Percentiles rank a stretch among this genome's conserved stretches.
These are phyloP conservation scores for Rosellinia necatrix DNA, from an alignment of 2,329 filamentous ascomycete genomes.

Conservation along the genomic window DNA sequence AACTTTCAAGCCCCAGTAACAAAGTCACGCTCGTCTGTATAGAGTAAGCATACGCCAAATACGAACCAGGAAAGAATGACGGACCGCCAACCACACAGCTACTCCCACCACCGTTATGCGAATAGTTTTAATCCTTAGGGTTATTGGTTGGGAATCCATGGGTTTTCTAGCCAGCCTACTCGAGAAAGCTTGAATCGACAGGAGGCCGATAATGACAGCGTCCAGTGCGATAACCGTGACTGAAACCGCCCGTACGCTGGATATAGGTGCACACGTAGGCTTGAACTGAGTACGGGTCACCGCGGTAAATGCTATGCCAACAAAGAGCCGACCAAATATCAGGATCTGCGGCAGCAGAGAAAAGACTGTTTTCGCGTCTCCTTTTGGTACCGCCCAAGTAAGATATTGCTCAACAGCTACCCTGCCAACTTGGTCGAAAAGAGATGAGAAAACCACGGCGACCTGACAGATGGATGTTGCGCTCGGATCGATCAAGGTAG, in stretches of 20 bases:
- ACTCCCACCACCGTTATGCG: slow-evolving; percentile 50
- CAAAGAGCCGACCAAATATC: slow-evolving; percentile 53
- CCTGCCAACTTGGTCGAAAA: slow-evolving; percentile 63
- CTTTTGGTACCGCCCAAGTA: slow-evolving; percentile 54
- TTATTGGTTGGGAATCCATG: slow-evolving; percentile 32
- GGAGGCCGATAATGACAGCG: slow-evolving; percentile 48
- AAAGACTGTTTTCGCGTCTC: slow-evolving; percentile 42
- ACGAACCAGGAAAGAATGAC: slow-evolving; percentile 35
- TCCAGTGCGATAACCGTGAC: slow-evolving; percentile 52
- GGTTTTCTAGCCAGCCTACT: slow-evolving; percentile 42
- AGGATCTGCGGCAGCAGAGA: slow-evolving; percentile 53
- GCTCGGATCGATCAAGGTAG: slow-evolving; percentile 51
- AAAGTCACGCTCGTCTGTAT: slow-evolving; percentile 56
- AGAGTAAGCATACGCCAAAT: slow-evolving; percentile 25
- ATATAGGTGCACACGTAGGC: slow-evolving; percentile 56
- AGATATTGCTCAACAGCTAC: slow-evolving; percentile 59
- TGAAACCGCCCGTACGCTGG: slow-evolving; percentile 50
- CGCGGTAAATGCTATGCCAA: slow-evolving; percentile 60
- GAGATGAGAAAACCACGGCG: slow-evolving; percentile 55
- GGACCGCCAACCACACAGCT: slow-evolving; percentile 59
- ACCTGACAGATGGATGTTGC: slow-evolving; percentile 55
- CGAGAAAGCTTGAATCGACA: slow-evolving; percentile 49
- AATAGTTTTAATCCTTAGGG: slow-evolving; percentile 45
- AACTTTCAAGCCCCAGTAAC: slow-evolving; percentile 51
- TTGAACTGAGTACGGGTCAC: slow-evolving; percentile 57